Conservation (phyloP, 1,284 basidiomycete species). For the Flammula alnicola region DNA sequence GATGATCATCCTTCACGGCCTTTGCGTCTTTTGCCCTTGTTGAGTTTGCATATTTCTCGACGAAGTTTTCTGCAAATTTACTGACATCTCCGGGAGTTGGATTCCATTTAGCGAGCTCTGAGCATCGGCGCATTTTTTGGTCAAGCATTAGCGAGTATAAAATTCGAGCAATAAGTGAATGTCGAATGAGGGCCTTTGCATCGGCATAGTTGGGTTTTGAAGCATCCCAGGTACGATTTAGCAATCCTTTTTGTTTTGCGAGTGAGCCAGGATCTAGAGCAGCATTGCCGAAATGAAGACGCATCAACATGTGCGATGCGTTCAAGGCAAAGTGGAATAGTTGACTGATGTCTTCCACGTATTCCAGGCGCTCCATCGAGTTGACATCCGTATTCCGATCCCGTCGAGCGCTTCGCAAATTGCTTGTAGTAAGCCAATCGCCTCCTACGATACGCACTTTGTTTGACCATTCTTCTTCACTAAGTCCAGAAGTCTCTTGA, state of each 20-base stretch:
- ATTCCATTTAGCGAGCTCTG: not conserved
- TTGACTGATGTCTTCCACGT: slow-evolving; percentile 24
- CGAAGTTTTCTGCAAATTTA: not conserved
- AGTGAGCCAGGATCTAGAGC: slow-evolving; percentile 25
- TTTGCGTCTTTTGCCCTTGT: slow-evolving; percentile 22
- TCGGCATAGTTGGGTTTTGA: slow-evolving; percentile 32
- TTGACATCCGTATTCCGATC: slow-evolving; percentile 27
- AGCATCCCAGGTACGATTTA: slow-evolving; percentile 29
- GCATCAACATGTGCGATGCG: slow-evolving; percentile 26
- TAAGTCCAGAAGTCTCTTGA: not conserved
- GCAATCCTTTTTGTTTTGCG: slow-evolving; percentile 26
- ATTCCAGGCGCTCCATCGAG: slow-evolving; percentile 24
- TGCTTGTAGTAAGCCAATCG: slow-evolving; percentile 15
- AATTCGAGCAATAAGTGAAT: slow-evolving; percentile 29
- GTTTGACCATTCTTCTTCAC: slow-evolving; percentile 3
- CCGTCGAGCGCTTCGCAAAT: slow-evolving; percentile 21
- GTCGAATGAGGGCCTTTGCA: slow-evolving; percentile 29
- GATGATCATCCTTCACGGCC: slow-evolving; percentile 21
- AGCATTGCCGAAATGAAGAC: slow-evolving; percentile 26
- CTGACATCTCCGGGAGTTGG: not conserved
- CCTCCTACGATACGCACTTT: slow-evolving; percentile 9
- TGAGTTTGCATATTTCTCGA: slow-evolving; percentile 11
- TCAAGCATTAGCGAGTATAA: slow-evolving; percentile 23
- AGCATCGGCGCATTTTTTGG: not conserved
- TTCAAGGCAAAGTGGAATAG: slow-evolving; percentile 26